Conservation (phyloP, 768 basidiomycete genomes). For the Russula abietina region DNA sequence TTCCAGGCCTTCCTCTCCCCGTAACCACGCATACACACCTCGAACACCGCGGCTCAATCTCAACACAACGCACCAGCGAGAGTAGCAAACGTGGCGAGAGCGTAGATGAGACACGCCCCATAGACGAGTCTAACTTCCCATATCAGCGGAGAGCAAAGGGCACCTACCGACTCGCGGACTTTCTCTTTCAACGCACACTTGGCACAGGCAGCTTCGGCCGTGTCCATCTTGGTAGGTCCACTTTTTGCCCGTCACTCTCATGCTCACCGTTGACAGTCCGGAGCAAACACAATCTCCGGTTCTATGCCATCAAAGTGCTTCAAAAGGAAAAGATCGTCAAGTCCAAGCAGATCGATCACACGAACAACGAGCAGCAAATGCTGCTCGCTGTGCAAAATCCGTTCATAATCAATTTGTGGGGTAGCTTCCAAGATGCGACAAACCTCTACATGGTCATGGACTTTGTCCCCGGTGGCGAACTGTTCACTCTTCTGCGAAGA, state of each 20-base stretch:
- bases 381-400: slow-evolving; percentile 82
- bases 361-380: slow-evolving; percentile 89
- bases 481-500: slow-evolving; percentile 88
- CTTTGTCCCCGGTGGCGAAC: slow-evolving; percentile 93
- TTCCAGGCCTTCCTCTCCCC: slow-evolving; percentile 18
- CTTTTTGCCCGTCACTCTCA: neutral
- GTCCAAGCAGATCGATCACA: slow-evolving; percentile 95
- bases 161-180: slow-evolving; percentile 67
- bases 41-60: slow-evolving; percentile 62
- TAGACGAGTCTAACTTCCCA: slow-evolving; percentile 25
- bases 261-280: slow-evolving; percentile 46
- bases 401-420: slow-evolving; percentile 96
- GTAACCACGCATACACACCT: slow-evolving; percentile 15
- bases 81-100: slow-evolving; percentile 41
- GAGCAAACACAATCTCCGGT: slow-evolving; percentile 90
- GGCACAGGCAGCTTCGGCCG: slow-evolving; percentile 97
- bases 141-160: slow-evolving; percentile 50
- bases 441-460: slow-evolving; percentile 99
- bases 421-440: slow-evolving; percentile 82
- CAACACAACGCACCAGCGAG: slow-evolving; percentile 57
- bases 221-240: slow-evolving; percentile 72
- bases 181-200: slow-evolving; percentile 73
- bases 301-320: slow-evolving; percentile 93
- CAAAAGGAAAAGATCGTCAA: slow-evolving; percentile 88
- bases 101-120: slow-evolving; percentile 26